phyloP scores from a whole-genome alignment of 2,329 filamentous ascomycete species.

The Bretziella fagacearum region DNA sequence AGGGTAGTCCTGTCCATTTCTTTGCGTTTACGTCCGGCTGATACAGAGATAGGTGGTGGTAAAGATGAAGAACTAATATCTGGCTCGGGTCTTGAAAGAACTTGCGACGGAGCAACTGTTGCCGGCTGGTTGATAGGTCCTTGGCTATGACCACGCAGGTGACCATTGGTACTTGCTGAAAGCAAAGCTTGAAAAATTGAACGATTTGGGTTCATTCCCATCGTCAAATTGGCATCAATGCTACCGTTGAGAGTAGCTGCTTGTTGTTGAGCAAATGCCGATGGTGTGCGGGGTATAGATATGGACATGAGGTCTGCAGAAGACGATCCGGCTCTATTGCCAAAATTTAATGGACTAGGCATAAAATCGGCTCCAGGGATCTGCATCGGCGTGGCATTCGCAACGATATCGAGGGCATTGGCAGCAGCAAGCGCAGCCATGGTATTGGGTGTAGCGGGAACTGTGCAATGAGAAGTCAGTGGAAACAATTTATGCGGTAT shows the following conservation, averaged over 20 bases:
- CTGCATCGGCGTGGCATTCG: constrained; percentile 1
- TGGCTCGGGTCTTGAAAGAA: constrained; percentile 2
- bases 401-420: constrained; percentile 1
- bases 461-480: too few relatives aligned
- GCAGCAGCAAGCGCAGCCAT: neutral
- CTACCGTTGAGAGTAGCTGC: constrained; percentile 5
- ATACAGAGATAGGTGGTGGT: neutral
- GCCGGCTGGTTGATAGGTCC: constrained; percentile 4
- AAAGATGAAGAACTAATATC: neutral
- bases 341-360: neutral
- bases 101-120: constrained; percentile 11
- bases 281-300: constrained; percentile 12
- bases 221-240: neutral
- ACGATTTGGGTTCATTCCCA: too few relatives aligned
- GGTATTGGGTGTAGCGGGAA: too few relatives aligned
- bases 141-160: constrained; percentile 1
- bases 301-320: constrained; percentile 6
- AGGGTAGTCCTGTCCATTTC: constrained; percentile 15
- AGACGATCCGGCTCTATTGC: neutral
- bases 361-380: neutral
- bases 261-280: constrained; percentile 12
- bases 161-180: neutral
- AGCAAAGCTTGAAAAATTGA: too few relatives aligned
- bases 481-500: too few relatives aligned
- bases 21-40: neutral